Conservation (phyloP, 2,329 filamentous ascomycete species). For the Xylariaceae sp. region DNA sequence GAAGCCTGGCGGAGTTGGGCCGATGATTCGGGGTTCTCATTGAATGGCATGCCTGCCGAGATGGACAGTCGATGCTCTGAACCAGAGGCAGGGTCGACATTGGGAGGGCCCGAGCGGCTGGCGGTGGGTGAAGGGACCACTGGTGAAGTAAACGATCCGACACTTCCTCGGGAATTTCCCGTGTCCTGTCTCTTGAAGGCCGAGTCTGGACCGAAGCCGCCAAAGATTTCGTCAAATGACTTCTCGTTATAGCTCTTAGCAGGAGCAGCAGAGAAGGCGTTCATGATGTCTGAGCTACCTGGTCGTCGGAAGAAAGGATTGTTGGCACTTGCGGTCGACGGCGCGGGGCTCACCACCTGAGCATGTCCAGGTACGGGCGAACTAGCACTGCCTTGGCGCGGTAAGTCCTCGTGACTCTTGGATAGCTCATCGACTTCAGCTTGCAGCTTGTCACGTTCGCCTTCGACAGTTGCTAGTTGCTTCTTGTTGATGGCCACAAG, state of each 20-base stretch:
- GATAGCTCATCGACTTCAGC: constrained; percentile 65
- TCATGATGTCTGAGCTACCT: constrained; percentile 55
- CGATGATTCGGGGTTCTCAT: constrained; percentile 59
- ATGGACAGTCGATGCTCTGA: constrained; percentile 72
- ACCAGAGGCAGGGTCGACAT: constrained; percentile 56
- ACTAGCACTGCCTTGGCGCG: constrained; percentile 47
- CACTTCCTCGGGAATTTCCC: constrained; percentile 50
- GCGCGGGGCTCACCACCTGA: constrained; percentile 63
- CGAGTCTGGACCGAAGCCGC: constrained; percentile 53
- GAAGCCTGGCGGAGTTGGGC: constrained; percentile 75
- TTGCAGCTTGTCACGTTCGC: constrained; percentile 82
- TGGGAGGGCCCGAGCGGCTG: constrained; percentile 55
- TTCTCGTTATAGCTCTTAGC: constrained; percentile 49
- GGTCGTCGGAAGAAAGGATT: constrained; percentile 90
- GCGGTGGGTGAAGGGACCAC: constrained; percentile 58
- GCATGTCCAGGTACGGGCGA: constrained; percentile 43
- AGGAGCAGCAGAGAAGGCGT: constrained; percentile 47
- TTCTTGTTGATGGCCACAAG: constrained; percentile 98
- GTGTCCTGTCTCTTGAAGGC: constrained; percentile 60
- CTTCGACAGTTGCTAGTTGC: constrained; percentile 83
- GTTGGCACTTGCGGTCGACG: constrained; percentile 66
- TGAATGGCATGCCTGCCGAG: constrained; percentile 69
- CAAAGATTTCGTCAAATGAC: constrained; percentile 83
- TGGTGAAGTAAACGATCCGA: constrained; percentile 48
- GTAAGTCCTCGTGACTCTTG: constrained; percentile 56